phyloP scores from a whole-genome alignment of 2,329 filamentous ascomycete genomes.

The Xylariaceae sp. region DNA sequence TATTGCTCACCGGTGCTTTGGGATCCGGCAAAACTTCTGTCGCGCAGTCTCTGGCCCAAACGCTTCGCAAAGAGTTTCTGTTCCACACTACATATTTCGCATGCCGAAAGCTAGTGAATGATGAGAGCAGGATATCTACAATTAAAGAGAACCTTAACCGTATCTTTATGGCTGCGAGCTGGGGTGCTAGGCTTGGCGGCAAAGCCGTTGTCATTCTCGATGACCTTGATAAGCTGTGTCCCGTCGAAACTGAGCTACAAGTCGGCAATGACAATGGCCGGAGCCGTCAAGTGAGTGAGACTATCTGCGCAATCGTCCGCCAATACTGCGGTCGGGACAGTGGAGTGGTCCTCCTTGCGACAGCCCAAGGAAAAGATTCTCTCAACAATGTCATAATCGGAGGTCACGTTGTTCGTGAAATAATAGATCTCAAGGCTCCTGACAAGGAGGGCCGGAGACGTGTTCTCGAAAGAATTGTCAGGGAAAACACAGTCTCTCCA shows the following conservation, averaged over 20 bases:
- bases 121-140: constrained; percentile 82
- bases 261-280: constrained; percentile 90
- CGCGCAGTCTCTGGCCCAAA: constrained; percentile 69
- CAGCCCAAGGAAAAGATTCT: constrained; percentile 88
- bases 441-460: constrained; percentile 84
- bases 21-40: constrained; percentile 88
- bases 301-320: constrained; percentile 74
- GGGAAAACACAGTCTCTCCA: constrained; percentile 43
- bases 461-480: constrained; percentile 77
- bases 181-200: constrained; percentile 85
- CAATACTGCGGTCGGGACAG: constrained; percentile 79
- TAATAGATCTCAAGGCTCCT: constrained; percentile 82
- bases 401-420: constrained; percentile 88
- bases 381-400: constrained; percentile 87
- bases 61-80: constrained; percentile 66
- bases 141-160: constrained; percentile 86
- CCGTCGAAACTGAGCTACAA: constrained; percentile 89
- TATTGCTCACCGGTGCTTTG: constrained; percentile 81
- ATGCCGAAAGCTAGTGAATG: constrained; percentile 81
- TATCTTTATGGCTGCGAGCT: constrained; percentile 83
- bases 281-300: constrained; percentile 88
- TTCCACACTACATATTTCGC: constrained; percentile 84
- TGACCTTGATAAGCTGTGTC: constrained; percentile 89
- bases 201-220: constrained; percentile 82
- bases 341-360: constrained; percentile 81